Evolutionary conservation across 768 basidiomycete genomes (phyloP), one percentile per base, ranked within the genome.

Genomic region (Boletus subcaerulescens): DNA sequence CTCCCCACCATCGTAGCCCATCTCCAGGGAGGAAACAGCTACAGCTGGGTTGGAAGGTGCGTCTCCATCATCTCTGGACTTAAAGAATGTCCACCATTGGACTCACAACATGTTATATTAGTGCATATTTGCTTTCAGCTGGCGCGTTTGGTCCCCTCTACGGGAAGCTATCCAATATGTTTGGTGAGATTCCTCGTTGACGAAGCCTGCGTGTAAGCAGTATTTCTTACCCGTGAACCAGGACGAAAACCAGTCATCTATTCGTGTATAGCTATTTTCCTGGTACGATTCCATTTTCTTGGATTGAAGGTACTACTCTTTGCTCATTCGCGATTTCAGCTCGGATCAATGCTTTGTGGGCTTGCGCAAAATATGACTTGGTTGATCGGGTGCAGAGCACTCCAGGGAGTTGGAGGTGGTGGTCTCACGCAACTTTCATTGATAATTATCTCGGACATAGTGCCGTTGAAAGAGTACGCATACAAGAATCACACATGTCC

Each of bases 331-430:
- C n/a, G n/a, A n/a, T 15, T 11, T 38, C 60, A 89, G 87, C 65
- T 89, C 57, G 89, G 89, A 35, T 90, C 89, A 12, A 88, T 87
- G 3, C 72, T 93, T 40, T 92, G 89, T 61, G 91, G 90, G 12
- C 85, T 86, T 9, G 89, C 91, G 0, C 86, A 93, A 66, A 83
- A 54, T 55, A 87, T 92, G 81, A 78, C 75, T 9, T 90, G 87
- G 91, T 72, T 93, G 11, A 83, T 91, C 38, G 75, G 86, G 0
- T 82, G 80, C 46, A 82, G 92, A 58, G 91, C 89, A 2, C 74
- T 94, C 1, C 92, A 93, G 68, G 90, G 92, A 11, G 82, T 91
- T 31, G 91, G 91, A 12, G 89, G 88, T 15, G 89, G 89, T 5
- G 90, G 88, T 3, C 81, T 90, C 50, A 74, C 87, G 10, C 87